Percentiles rank a stretch among this genome's conserved stretches.
Conservation (phyloP, 108 stramenopile species). For the Nitzschia palea region DNA sequence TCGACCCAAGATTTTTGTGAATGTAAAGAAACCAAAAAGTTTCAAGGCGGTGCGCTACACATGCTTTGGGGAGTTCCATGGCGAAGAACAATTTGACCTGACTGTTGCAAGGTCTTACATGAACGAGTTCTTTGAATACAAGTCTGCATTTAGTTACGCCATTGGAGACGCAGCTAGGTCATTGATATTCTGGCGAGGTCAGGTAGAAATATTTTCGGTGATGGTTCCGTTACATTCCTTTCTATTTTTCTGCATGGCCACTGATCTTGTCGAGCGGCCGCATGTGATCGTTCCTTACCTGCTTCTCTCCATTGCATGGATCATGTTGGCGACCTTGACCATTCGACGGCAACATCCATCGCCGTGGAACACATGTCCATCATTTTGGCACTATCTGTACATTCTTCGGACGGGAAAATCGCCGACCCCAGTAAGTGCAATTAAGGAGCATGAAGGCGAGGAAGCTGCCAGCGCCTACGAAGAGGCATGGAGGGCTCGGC, state of each 20-base stretch:
- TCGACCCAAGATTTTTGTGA: slow-evolving; percentile 51
- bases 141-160: slow-evolving; percentile 19
- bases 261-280: slow-evolving; percentile 61
- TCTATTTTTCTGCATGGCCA: slow-evolving; percentile 47
- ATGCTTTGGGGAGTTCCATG: slow-evolving; percentile 50
- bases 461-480: slow-evolving; percentile 29
- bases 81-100: slow-evolving; percentile 62
- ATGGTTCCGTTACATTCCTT: slow-evolving; percentile 71
- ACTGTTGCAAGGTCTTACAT: slow-evolving; percentile 65
- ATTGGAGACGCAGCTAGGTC: slow-evolving; percentile 30
- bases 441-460: slow-evolving; percentile 37
- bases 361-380: slow-evolving; percentile 67
- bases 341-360: slow-evolving; percentile 61
- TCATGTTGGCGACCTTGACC: slow-evolving; percentile 65
- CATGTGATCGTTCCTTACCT: slow-evolving; percentile 58
- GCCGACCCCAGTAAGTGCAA: slow-evolving; percentile 7
- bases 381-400: slow-evolving; percentile 56
- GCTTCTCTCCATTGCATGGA: slow-evolving; percentile 59
- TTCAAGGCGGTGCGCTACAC: slow-evolving; percentile 62
- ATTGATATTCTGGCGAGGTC: slow-evolving; percentile 74
- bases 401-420: slow-evolving; percentile 26
- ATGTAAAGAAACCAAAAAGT: slow-evolving; percentile 55
- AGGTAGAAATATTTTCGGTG: slow-evolving; percentile 52
- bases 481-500: slow-evolving; percentile 16
- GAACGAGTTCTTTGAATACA: slow-evolving; percentile 66